Base-by-base conservation (phyloP, 169 alveolate genomes). In the Eimeria acervulina region DNA sequence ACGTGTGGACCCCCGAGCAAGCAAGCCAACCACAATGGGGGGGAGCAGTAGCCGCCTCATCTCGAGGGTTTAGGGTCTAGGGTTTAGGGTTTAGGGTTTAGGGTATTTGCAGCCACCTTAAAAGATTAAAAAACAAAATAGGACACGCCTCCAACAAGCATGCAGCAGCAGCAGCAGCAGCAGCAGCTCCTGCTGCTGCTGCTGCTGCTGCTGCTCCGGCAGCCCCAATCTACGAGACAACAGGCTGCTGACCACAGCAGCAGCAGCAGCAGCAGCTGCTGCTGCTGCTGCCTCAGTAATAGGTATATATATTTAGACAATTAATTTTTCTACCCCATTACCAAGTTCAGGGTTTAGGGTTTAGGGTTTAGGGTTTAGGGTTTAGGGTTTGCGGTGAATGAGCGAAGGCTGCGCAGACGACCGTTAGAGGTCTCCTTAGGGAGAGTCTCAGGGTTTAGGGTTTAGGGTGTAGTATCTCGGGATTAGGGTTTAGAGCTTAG, bases 221-320 rank as follows among this genome's bases (percentile, higher is more conserved):
- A 47, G 55, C 55, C 76, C 76, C 28, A 26, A 5, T 66, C 76
- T 66, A 17, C 36, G 76, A 66, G n/a, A n/a, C n/a, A n/a, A n/a
- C n/a, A n/a, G n/a, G n/a, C n/a, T n/a, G n/a, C n/a, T n/a, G 76
- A 66, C 76, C 5, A 28, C 36, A 28, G 76, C 28, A 5, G 7
- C 10, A 66, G 76, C 76, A 66, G 76, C 76, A 66, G 76, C 36
- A 26, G 76, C 76, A 26, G 76, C 76, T 66, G 76, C 76, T 66
- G 76, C 76, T 66, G 40, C 76, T 66, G 76, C 76, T 66, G 10
- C 40, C 19, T 23, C 76, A 8, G 19, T 17, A 66, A 66, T 66
- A 66, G 15, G 13, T 66, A 66, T 8, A 26, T 28, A 28, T 66
- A 28, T 5, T 8, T 6, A 28, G 19, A 66, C 5, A 66, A 8